Evolutionary conservation across 805 yeast genomes (phyloP).

Genomic region (Metschnikowia shivogae): DNA sequence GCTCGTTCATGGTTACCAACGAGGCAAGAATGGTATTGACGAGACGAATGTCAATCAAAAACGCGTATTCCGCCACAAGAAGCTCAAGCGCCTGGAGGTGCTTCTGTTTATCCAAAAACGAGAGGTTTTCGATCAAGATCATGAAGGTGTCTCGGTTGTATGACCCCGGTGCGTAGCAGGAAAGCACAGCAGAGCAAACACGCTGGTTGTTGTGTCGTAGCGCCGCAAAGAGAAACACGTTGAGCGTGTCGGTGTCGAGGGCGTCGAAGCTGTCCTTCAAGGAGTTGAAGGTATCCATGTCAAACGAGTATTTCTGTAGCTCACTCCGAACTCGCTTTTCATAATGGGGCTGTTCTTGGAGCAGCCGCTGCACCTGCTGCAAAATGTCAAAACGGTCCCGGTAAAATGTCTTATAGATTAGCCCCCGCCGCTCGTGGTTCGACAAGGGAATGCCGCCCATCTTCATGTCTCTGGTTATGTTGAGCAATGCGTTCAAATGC

Average conservation of each 20-base stretch:
- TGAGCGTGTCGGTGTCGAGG: slow-evolving; percentile 18
- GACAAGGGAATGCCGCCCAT: slow-evolving; percentile 26
- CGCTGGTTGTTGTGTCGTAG: slow-evolving; percentile 24
- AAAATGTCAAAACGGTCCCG: slow-evolving; percentile 26
- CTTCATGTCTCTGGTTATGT: slow-evolving; percentile 27
- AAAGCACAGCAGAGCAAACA: slow-evolving; percentile 22
- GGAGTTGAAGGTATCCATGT: slow-evolving; percentile 19
- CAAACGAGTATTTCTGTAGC: slow-evolving; percentile 14
- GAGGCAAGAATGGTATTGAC: slow-evolving; percentile 19
- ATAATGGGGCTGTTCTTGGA: not conserved
- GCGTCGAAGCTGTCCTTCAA: slow-evolving; percentile 14
- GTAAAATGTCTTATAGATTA: slow-evolving; percentile 30
- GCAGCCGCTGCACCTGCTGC: slow-evolving; percentile 9
- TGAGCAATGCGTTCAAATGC: slow-evolving; percentile 20
- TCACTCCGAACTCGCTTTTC: not conserved
- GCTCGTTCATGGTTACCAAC: slow-evolving; percentile 9
- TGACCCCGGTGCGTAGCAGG: slow-evolving; percentile 1
- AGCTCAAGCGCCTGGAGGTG: not conserved
- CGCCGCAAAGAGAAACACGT: slow-evolving; percentile 27
- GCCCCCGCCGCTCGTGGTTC: slow-evolving; percentile 25
- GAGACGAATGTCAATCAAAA: slow-evolving; percentile 17
- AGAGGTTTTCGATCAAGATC: slow-evolving; percentile 14
- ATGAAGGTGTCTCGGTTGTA: slow-evolving; percentile 12
- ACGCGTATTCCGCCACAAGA: slow-evolving; percentile 4
- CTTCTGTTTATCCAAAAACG: slow-evolving; percentile 2